phyloP scores from a whole-genome alignment of 2,329 filamentous ascomycete genomes.

The Talaromyces atroroseus region DNA sequence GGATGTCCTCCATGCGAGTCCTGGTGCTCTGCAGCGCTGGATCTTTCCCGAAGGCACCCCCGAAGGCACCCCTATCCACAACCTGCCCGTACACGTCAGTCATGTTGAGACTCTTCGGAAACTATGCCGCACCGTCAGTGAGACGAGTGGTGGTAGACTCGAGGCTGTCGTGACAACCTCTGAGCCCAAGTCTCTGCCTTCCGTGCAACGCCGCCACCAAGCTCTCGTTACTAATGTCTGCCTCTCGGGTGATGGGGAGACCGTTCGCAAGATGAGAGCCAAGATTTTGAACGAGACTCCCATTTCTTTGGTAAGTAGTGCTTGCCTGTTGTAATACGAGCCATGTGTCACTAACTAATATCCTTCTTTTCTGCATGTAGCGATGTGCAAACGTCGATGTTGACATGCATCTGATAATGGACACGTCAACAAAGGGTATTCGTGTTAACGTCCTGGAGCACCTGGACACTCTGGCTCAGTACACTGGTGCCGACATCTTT shows the following conservation, averaged over 20 bases:
- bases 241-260: slow-evolving; percentile 78
- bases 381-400: slow-evolving; percentile 91
- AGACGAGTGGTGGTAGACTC: slow-evolving; percentile 61
- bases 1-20: slow-evolving; percentile 88
- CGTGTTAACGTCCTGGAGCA: slow-evolving; percentile 73
- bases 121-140: slow-evolving; percentile 76
- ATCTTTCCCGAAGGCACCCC: slow-evolving; percentile 83
- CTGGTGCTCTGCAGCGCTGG: slow-evolving; percentile 84
- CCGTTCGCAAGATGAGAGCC: slow-evolving; percentile 83
- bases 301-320: slow-evolving; percentile 72
- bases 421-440: slow-evolving; percentile 62
- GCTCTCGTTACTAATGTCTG: slow-evolving; percentile 79
- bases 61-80: slow-evolving; percentile 77
- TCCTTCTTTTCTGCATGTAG: slow-evolving; percentile 42
- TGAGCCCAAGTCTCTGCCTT: slow-evolving; percentile 62
- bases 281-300: slow-evolving; percentile 88
- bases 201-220: slow-evolving; percentile 45
- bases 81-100: slow-evolving; percentile 84
- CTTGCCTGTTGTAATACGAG: neutral
- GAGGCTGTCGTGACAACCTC: slow-evolving; percentile 81
- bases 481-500: slow-evolving; percentile 95
- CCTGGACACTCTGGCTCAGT: slow-evolving; percentile 78
- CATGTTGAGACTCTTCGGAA: slow-evolving; percentile 75
- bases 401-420: slow-evolving; percentile 83
- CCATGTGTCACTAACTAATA: neutral